A percentile compares a stretch with the other conserved stretches of the same genome.
Evolutionary conservation across 2,329 filamentous ascomycete species (phyloP).

Genomic region (Sphaceloma murrayae): DNA sequence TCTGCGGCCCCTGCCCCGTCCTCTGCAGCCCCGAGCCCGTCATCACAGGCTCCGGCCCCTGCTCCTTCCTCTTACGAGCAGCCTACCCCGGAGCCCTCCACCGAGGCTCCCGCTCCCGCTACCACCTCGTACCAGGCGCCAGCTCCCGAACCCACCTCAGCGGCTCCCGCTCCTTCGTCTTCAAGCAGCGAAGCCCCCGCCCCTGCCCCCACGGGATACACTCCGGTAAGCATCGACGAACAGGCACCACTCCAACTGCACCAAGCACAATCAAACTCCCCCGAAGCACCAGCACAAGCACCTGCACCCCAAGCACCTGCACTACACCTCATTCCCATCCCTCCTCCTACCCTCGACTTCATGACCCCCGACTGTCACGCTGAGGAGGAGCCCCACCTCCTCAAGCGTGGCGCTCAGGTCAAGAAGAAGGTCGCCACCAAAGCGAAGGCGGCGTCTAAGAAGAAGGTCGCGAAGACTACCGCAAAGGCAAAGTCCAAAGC

Average conservation of each 20-base stretch:
- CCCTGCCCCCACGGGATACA: constrained; percentile 4
- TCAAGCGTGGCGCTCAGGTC: constrained; percentile 13
- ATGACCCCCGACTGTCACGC: constrained; percentile 2
- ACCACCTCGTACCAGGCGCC: constrained; percentile 18
- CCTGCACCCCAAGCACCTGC: background rate
- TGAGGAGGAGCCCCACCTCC: constrained; percentile 9
- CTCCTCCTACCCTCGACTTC: constrained; percentile 33
- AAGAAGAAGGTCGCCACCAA: constrained; percentile 15
- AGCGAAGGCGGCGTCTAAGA: constrained; percentile 6
- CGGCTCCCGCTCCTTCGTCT: constrained; percentile 10
- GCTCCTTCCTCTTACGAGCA: constrained; percentile 9
- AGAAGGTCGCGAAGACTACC: constrained; percentile 13
- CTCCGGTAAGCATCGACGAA: constrained; percentile 5
- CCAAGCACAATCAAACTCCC: constrained; percentile 1
- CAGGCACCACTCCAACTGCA: constrained; percentile 9
- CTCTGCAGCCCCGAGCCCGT: constrained; percentile 14
- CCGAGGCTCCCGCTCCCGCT: constrained; percentile 19
- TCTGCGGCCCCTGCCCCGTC: constrained; percentile 5
- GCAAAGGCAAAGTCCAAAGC: constrained; percentile 14
- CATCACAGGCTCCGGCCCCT: background rate
- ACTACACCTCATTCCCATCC: constrained; percentile 43
- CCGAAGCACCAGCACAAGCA: constrained; percentile 5
- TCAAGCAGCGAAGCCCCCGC: background rate
- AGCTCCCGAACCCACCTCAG: background rate
- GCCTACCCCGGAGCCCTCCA: constrained; percentile 16